These are phyloP conservation scores for Cercospora sp. DNA, from an alignment of 2,329 filamentous ascomycete species.

Conservation along the genomic window DNA sequence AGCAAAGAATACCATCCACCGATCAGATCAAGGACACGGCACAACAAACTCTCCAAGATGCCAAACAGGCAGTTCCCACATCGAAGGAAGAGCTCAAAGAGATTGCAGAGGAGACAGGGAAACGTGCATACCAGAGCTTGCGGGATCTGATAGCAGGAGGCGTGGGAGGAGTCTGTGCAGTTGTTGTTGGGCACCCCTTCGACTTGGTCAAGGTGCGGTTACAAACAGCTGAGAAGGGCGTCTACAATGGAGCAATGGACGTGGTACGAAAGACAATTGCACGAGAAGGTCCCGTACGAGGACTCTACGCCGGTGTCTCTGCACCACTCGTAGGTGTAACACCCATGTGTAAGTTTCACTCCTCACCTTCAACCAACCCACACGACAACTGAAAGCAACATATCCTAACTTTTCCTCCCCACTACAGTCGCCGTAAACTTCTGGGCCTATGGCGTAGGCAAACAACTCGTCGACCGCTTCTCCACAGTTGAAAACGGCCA, in stretches of 20 bases:
- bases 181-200: slow-evolving; percentile 91
- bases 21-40: slow-evolving; percentile 23
- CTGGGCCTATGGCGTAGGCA: slow-evolving; percentile 92
- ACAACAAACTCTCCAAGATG: slow-evolving; percentile 25
- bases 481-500: slow-evolving; percentile 67
- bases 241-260: slow-evolving; percentile 87
- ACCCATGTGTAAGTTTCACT: slow-evolving; percentile 84
- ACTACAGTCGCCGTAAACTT: slow-evolving; percentile 63
- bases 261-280: slow-evolving; percentile 87
- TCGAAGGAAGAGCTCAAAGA: slow-evolving; percentile 53
- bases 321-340: slow-evolving; percentile 94
- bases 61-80: slow-evolving; percentile 25
- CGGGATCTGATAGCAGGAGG: slow-evolving; percentile 86
- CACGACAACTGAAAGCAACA: background rate
- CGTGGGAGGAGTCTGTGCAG: slow-evolving; percentile 90
- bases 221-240: slow-evolving; percentile 91
- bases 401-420: slow-evolving; percentile 22
- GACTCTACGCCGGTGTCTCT: slow-evolving; percentile 94
- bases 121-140: slow-evolving; percentile 62
- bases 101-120: slow-evolving; percentile 53
- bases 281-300: slow-evolving; percentile 73
- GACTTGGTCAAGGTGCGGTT: slow-evolving; percentile 96
- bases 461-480: slow-evolving; percentile 73
- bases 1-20: slow-evolving; percentile 23
- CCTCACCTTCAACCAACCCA: background rate